A percentile compares a stretch with the other conserved stretches of the same genome.
phyloP scores from a whole-genome alignment of 148 eudicot species.

The Rhododendron mucronatum region DNA sequence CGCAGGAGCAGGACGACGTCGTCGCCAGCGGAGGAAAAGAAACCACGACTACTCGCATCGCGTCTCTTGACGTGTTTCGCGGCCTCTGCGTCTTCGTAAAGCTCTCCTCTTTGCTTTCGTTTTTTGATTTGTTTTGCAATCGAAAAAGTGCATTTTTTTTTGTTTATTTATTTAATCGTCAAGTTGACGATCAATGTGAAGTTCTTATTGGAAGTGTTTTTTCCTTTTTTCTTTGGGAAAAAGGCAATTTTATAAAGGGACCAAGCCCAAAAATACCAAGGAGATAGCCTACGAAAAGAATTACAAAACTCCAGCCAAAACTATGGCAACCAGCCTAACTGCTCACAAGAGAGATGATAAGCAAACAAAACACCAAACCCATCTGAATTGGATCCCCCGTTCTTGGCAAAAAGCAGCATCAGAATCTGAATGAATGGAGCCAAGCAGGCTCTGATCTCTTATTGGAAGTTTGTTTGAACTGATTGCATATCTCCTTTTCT shows the following conservation, averaged over 20 bases:
- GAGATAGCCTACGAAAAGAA: no score
- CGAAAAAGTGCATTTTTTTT: neutral
- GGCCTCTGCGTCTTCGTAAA: slow-evolving; percentile 17
- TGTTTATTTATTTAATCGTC: neutral
- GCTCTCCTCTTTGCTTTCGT: neutral
- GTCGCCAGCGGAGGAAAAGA: neutral
- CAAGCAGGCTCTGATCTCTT: neutral
- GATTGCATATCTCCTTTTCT: neutral
- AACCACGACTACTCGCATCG: neutral
- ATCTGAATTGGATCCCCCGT: no score
- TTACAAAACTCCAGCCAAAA: no score
- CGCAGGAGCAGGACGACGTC: neutral
- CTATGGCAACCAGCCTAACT: no score
- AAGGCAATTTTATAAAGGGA: no score
- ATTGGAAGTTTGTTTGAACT: neutral
- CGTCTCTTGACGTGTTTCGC: slow-evolving; percentile 16
- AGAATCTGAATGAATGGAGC: no score
- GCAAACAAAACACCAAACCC: no score
- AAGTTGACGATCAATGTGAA: neutral
- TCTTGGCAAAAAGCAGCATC: no score
- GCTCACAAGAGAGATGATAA: no score
- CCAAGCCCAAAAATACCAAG: no score
- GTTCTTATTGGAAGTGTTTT: neutral
- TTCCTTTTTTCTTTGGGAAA: no score
- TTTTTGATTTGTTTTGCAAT: neutral